Percentiles rank a stretch among this genome's conserved stretches.
These are phyloP conservation scores for Penicillium sp. DNA, from an alignment of 2,329 filamentous ascomycete species.

Conservation along the genomic window DNA sequence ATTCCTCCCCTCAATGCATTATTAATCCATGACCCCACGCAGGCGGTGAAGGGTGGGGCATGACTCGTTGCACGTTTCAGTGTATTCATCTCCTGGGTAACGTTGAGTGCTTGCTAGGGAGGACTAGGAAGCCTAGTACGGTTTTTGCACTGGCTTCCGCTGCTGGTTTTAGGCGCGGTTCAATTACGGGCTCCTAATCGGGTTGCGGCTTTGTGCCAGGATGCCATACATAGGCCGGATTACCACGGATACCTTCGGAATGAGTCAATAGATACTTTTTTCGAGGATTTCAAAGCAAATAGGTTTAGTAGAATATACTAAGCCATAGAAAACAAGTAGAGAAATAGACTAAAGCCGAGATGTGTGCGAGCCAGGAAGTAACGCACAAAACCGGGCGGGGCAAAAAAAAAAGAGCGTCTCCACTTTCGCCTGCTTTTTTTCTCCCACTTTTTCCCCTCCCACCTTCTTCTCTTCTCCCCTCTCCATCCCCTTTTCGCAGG, in stretches of 20 bases:
- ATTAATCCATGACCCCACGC: conserved; percentile 13
- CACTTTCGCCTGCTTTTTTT: conserved; percentile 29
- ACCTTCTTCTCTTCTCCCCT: conserved; percentile 24
- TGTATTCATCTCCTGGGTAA: not conserved
- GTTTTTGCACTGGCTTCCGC: not conserved
- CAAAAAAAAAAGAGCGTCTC: conserved; percentile 24
- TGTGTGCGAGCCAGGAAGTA: conserved; percentile 1
- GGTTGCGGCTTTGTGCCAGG: not conserved
- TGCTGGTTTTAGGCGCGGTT: not conserved
- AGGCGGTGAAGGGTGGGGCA: conserved; percentile 19
- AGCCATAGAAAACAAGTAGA: not conserved
- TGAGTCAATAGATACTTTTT: not conserved
- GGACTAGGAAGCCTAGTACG: not conserved
- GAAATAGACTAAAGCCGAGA: not conserved
- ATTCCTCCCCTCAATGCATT: conserved; percentile 6
- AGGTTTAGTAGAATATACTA: not conserved
- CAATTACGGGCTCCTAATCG: conserved; percentile 1
- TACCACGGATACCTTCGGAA: conserved; percentile 11
- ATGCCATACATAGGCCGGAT: not conserved
- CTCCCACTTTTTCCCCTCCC: conserved; percentile 27
- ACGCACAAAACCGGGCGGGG: conserved; percentile 25
- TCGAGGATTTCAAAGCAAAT: not conserved
- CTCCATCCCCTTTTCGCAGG: conserved; percentile 29
- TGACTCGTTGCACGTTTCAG: not conserved
- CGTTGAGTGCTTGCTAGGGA: not conserved